Evolutionary conservation across 805 yeast species (phyloP), one percentile per base, ranked within the genome.

Genomic region (Candida ipomoeae): DNA sequence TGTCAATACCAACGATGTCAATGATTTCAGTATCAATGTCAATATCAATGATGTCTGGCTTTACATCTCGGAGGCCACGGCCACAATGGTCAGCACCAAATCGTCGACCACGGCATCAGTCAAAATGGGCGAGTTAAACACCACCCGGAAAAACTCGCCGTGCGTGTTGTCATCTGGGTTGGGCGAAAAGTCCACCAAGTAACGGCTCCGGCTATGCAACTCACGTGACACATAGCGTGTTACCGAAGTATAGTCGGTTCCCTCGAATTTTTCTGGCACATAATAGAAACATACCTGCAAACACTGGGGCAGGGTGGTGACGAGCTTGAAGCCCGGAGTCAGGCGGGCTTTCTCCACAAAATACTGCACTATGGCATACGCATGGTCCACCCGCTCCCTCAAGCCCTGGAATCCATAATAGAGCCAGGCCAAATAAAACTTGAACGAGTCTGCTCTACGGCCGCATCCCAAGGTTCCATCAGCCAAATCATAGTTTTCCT

Each of bases 401-500:
- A 83, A 85, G 0, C 96, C 96, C 35, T 65, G 58, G 3, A 70
- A 66, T 3, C 96, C 96, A 59, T 84, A 89, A 72, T 85, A 89
- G 51, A 84, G 71, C 96, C 96, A 88, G 1, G 87, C 82, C 62
- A 89, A 64, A 64, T 85, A 88, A 60, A 89, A 74, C 67, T 88
- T 88, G 64, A 88, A 70, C 3, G 92, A 80, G 64, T 89, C 96
- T 0, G 94, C 82, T 48, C 96, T 77, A 57, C 96, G 79, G 13
- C 96, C 96, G 64, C 96, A 88, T 7, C 95, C 96, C 91, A 89
- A 84, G 2, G 96, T 89, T 13, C 94, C 95, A 64, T 87, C 92
- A 0, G 92, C 96, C 49, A 88, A 76, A 58, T 88, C 96, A 61
- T 73, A 85, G 64, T 79, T 82, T 23, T 79, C 85, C 3, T 72